Evolutionary conservation across 2,329 filamentous ascomycete genomes (phyloP), one percentile per base, ranked within the genome.

Genomic region (Hypomyces rosellus): DNA sequence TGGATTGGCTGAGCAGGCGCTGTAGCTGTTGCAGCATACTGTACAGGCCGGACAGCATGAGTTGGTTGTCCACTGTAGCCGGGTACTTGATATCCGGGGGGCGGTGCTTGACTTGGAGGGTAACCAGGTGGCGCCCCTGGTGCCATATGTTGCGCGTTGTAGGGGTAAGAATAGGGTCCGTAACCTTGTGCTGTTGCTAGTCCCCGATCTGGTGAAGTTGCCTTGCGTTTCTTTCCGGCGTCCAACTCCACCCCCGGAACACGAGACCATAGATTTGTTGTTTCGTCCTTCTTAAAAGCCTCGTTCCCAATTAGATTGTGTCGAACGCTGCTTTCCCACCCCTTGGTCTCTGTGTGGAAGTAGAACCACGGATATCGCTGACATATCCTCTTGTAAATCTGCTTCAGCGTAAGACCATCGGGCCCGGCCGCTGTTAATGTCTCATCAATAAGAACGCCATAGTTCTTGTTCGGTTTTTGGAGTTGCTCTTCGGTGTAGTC

Each of bases 301-400:
- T 78, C 76, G 60, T 82, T 82, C 2, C 78, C 79, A 56, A 82
- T 81, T 25, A 83, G 71, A 50, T 82, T 83, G 58, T 83, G 80
- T 1, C 80, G 76, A n/a, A 83, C 80, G 57, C 78, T 82, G 56
- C 79, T 82, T 62, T 83, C 79, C 80, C 80, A 83, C n/a, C 80
- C 80, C 60, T 81, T 83, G 5, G 80, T 82, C 59, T 80, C 78
- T 15, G 78, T 77, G 48, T 70, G 72, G 58, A 82, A 82, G 56
- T 76, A 78, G 55, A 79, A 83, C 71, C 75, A 82, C 9, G 78
- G 78, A 56, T 82, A 82, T 56, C 71, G 72, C 52, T 72, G 69
- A 56, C 76, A 77, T 48, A 83, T 83, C 45, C 78, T 71, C 63
- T 82, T 82, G 65, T 83, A 83, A 49, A 82, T 81, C 63, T 82